Base-by-base conservation (phyloP, 768 basidiomycete species). In the Cytidiella melzeri region DNA sequence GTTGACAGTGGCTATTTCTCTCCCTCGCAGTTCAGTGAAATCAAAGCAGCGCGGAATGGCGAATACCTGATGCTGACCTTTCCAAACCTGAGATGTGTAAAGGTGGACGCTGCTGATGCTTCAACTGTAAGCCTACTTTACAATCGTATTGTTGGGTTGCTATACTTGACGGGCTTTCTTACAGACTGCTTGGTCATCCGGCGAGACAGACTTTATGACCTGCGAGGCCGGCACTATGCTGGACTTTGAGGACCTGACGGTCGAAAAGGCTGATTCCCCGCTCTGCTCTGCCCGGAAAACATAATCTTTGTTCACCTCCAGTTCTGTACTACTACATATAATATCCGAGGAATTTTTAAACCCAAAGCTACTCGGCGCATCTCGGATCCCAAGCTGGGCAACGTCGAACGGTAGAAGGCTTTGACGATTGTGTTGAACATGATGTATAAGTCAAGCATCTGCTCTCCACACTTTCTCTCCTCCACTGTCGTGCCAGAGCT, bases 1-100 rank as follows among this genome's bases (percentile, higher is more conserved):
- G n/a, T n/a, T n/a, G n/a, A n/a, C n/a, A n/a, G n/a, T n/a, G n/a
- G n/a, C n/a, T n/a, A n/a, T n/a, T n/a, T n/a, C n/a, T n/a, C 48
- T 25, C 48, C 38, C 19, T 38, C 9, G 50, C 52, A 88, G 86
- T 87, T 87, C 51, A 83, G 85, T 58, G 85, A 89, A 60, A 75
- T 89, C 49, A 77, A 74, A 42, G 84, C 83, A 5, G 73, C 79
- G 26, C 81, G 83, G 74, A 79, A 81, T 50, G 75, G 75, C 51
- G 75, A 74, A 53, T 73, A 70, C 50, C 73, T 89, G 26, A 74
- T 74, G 52, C 63, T 89, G 58, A 76, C 77, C 64, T 86, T 87
- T 56, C 86, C 86, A 13, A 67, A 67, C 30, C 18, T 43, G 12
- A 41, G 43, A 1, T 49, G 47, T 25, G 43, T 54, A 5, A 47